Percentiles rank a stretch among this genome's conserved stretches.
Conservation (phyloP, 257 asterid genomes). For the Przewalskia tangutica region DNA sequence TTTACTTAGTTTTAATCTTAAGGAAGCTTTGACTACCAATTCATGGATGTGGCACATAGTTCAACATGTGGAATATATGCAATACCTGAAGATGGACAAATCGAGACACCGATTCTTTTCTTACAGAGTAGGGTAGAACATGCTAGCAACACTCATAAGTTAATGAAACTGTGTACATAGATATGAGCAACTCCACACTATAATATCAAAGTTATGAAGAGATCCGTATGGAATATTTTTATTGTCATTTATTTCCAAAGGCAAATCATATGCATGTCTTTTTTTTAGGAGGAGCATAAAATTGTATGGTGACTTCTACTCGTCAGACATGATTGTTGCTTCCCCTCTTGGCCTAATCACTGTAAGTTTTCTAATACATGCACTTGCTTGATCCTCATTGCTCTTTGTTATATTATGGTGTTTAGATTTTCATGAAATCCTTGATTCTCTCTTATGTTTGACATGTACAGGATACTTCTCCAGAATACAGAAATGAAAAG, state of each 20-base stretch:
- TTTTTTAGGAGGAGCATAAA: conserved; percentile 49
- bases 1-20: neutral
- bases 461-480: neutral
- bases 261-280: neutral
- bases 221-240: neutral
- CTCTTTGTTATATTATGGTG: neutral
- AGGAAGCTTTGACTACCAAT: neutral
- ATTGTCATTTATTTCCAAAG: neutral
- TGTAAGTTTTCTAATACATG: conserved; percentile 31
- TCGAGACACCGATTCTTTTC: neutral
- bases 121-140: neutral
- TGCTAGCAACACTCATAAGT: neutral
- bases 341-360: conserved; percentile 89
- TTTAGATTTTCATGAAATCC: neutral
- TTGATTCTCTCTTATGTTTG: neutral
- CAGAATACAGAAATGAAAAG: neutral
- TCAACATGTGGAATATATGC: neutral
- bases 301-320: conserved; percentile 70
- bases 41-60: neutral
- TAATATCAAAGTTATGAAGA: neutral
- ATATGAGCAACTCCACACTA: neutral
- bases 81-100: neutral
- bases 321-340: conserved; percentile 88
- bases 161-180: neutral
- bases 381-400: neutral